Conservation (phyloP, 371 early-diverging fungal genomes). For the Sporodiniella umbellata region DNA sequence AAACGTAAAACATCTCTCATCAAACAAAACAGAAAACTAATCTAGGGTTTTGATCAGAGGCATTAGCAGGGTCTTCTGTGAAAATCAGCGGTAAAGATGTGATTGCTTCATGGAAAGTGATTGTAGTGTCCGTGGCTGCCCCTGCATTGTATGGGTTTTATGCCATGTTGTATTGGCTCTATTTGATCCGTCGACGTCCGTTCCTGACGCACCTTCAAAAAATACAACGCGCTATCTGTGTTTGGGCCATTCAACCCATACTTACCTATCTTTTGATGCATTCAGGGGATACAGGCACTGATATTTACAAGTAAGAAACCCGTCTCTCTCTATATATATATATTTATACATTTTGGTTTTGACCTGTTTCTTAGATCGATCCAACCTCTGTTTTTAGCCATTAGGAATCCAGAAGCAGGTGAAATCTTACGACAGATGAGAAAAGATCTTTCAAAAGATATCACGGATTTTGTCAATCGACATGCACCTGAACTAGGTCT, state of each 20-base stretch:
- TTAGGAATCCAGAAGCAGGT: conserved; percentile 48
- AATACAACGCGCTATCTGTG: conserved; percentile 32
- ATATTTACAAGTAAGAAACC: conserved; percentile 67
- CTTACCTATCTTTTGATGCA: conserved; percentile 77
- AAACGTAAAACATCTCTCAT: conserved; percentile 34
- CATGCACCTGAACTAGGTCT: conserved; percentile 19
- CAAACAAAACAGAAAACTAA: too few species aligned
- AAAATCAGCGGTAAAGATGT: conserved; percentile 94
- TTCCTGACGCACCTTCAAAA: conserved; percentile 19
- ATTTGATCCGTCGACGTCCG: conserved; percentile 38
- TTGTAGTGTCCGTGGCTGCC: conserved; percentile 73
- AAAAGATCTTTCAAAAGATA: conserved; percentile 27
- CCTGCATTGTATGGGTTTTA: conserved; percentile 79
- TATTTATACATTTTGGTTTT: not conserved
- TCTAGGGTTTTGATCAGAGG: too few species aligned
- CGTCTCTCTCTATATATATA: not conserved
- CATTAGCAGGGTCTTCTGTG: conserved; percentile 86
- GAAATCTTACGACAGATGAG: conserved; percentile 30
- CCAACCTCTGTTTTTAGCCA: conserved; percentile 78
- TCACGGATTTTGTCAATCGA: conserved; percentile 18
- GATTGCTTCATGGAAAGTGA: conserved; percentile 93
- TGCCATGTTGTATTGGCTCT: conserved; percentile 43
- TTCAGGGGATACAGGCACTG: conserved; percentile 84
- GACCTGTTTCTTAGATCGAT: conserved; percentile 58
- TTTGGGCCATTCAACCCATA: conserved; percentile 64